phyloP scores from a whole-genome alignment of 805 yeast genomes.

The Metschnikowia drakensbergensis region DNA sequence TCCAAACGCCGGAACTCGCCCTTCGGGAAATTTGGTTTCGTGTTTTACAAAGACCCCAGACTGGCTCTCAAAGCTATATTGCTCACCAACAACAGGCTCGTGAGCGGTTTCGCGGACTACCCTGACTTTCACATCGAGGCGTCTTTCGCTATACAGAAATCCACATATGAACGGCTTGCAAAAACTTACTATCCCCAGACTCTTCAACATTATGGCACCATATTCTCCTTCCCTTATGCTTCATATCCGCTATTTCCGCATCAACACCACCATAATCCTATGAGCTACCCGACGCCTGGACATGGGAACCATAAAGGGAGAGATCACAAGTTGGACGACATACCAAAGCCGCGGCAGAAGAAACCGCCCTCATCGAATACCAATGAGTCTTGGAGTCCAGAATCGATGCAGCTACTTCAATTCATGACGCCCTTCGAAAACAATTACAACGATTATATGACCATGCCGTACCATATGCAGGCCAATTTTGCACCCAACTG shows the following conservation, averaged over 20 bases:
- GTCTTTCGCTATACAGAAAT: constrained; percentile 40
- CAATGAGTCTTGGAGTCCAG: not conserved
- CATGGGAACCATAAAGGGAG: not conserved
- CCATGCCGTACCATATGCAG: constrained; percentile 2
- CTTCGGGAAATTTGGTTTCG: constrained; percentile 48
- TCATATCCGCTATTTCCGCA: not conserved
- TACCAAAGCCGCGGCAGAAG: not conserved
- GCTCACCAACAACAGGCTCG: constrained; percentile 44
- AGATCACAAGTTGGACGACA: not conserved
- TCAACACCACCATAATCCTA: not conserved
- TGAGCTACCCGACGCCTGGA: not conserved
- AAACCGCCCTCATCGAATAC: not conserved
- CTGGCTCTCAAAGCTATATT: constrained; percentile 63
- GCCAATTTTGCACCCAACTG: constrained; percentile 2
- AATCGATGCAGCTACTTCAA: not conserved
- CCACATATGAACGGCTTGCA: not conserved
- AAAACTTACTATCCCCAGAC: not conserved
- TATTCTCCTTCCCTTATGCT: not conserved
- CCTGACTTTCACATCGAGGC: constrained; percentile 30
- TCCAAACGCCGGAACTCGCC: constrained; percentile 13
- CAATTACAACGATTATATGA: not conserved
- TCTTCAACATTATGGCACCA: not conserved
- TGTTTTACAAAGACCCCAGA: constrained; percentile 53
- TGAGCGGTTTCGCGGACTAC: constrained; percentile 16
- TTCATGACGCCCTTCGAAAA: not conserved